Conservation (phyloP, 306 rosid genomes). For the barrel medic (Medicago truncatula) region DNA sequence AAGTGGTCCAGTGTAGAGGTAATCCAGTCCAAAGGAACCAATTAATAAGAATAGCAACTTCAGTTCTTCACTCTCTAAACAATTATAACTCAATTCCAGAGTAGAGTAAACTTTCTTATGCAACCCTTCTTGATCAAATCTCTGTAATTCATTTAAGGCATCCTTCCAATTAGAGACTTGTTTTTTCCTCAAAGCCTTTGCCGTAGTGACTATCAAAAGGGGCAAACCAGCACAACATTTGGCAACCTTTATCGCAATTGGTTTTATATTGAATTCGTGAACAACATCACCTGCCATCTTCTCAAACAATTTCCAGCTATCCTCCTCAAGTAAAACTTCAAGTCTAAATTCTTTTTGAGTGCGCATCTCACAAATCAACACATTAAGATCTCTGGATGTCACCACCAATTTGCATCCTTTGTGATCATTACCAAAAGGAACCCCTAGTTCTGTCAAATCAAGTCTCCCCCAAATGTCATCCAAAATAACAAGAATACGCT, state of each 20-base stretch:
- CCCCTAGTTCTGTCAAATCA: neutral
- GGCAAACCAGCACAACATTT: constrained; percentile 38
- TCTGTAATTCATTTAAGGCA: constrained; percentile 17
- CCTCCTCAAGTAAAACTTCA: neutral
- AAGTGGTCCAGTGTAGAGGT: neutral
- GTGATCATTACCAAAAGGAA: constrained; percentile 11
- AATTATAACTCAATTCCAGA: constrained; percentile 14
- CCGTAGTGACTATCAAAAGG: constrained; percentile 29
- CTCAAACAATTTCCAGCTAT: constrained; percentile 34
- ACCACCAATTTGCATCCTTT: constrained; percentile 37
- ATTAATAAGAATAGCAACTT: constrained; percentile 22
- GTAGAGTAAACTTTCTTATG: neutral
- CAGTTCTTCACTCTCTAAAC: neutral
- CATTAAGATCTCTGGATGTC: neutral
- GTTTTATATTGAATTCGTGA: neutral
- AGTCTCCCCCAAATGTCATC: constrained; percentile 17
- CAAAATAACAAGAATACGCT: constrained; percentile 11
- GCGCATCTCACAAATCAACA: neutral
- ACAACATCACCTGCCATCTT: neutral
- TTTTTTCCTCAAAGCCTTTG: constrained; percentile 22
- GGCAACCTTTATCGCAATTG: constrained; percentile 24
- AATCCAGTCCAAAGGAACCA: neutral
- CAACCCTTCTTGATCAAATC: neutral
- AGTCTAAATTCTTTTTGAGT: constrained; percentile 18
- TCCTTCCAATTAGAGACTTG: neutral